phyloP scores from a whole-genome alignment of 805 yeast genomes.

The Grigorovia jiainica region DNA sequence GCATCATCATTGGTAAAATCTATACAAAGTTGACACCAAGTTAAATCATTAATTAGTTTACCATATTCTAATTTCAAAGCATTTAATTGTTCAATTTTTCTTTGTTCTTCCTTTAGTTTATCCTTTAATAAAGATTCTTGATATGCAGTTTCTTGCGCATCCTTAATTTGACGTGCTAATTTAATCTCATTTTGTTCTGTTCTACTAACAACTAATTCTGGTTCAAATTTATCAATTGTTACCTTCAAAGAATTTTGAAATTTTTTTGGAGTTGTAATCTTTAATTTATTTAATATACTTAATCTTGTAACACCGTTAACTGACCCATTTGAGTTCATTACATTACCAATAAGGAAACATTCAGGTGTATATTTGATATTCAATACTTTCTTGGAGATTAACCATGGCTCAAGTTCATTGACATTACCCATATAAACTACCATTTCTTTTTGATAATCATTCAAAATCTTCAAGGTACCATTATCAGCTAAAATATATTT shows the following conservation, averaged over 20 bases:
- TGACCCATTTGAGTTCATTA: slow-evolving; percentile 35
- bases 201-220: slow-evolving; percentile 51
- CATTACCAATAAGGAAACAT: slow-evolving; percentile 45
- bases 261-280: slow-evolving; percentile 23
- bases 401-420: slow-evolving; percentile 54
- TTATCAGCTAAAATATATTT: slow-evolving; percentile 38
- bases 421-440: slow-evolving; percentile 58
- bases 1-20: not conserved
- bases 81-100: slow-evolving; percentile 3
- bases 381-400: slow-evolving; percentile 45
- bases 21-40: slow-evolving; percentile 18
- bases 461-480: slow-evolving; percentile 32
- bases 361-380: slow-evolving; percentile 47
- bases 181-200: slow-evolving; percentile 52
- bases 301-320: slow-evolving; percentile 26
- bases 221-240: slow-evolving; percentile 46
- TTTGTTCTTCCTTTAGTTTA: slow-evolving; percentile 41
- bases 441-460: slow-evolving; percentile 33
- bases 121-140: slow-evolving; percentile 51
- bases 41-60: slow-evolving; percentile 12
- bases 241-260: slow-evolving; percentile 31
- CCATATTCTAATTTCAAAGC: slow-evolving; percentile 8
- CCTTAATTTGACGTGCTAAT: slow-evolving; percentile 46
- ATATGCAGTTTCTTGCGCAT: slow-evolving; percentile 61
- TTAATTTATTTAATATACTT: slow-evolving; percentile 27